Conservation (phyloP, 2,329 filamentous ascomycete genomes). For the Fonsecaea multimorphosa region DNA sequence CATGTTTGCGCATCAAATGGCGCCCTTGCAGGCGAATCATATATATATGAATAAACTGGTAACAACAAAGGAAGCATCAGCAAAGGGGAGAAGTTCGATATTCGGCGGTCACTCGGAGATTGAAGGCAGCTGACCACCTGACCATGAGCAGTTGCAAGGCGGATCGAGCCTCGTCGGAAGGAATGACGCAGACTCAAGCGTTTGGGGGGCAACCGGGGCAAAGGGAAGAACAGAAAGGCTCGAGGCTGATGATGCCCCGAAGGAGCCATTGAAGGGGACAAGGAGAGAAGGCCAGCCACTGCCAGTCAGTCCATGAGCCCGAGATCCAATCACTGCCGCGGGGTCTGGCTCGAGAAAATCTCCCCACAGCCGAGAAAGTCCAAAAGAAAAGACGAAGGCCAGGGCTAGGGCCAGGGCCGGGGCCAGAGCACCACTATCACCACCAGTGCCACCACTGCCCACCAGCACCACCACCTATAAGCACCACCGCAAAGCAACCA, state of each 20-base stretch:
- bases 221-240: conserved; percentile 20
- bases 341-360: not conserved
- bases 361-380: conserved; percentile 14
- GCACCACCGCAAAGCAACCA: not conserved
- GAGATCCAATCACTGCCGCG: conserved; percentile 18
- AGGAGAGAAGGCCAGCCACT: conserved; percentile 14
- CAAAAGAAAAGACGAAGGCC: not conserved
- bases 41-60: not conserved
- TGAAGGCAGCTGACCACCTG: not conserved
- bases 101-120: not conserved
- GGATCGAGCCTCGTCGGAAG: conserved; percentile 16
- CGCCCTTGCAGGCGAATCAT: not conserved
- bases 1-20: not conserved
- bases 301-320: conserved; percentile 14
- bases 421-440: not conserved
- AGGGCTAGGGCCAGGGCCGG: not conserved
- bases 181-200: not conserved
- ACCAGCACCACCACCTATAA: not conserved
- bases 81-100: not conserved
- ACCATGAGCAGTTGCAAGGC: no score
- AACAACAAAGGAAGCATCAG: not conserved
- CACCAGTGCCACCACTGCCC: no score
- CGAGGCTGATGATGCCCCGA: not conserved
- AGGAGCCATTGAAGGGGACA: conserved; percentile 1
- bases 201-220: conserved; percentile 15